phyloP scores from a whole-genome alignment of 306 rosid genomes.

The Vigna radiata region DNA sequence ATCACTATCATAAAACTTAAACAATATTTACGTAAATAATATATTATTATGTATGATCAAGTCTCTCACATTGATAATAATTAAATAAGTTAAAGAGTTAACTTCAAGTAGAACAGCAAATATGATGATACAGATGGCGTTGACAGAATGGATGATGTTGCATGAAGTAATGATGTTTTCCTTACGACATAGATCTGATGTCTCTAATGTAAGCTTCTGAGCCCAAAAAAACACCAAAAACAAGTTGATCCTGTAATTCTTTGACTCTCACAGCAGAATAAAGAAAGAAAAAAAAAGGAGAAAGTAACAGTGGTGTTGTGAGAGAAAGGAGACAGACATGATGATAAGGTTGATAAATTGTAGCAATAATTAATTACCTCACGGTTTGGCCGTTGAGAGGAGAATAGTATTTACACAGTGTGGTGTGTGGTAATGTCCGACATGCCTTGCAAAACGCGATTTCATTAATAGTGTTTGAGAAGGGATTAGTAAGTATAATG shows the following conservation, averaged over 20 bases:
- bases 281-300: not conserved
- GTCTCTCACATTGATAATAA: no score
- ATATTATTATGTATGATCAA: no score
- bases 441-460: conserved; percentile 33
- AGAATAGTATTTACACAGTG: conserved; percentile 37
- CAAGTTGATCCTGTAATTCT: not conserved
- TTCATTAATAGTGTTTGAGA: not conserved
- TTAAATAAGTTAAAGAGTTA: no score
- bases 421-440: conserved; percentile 40
- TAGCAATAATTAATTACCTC: conserved; percentile 9
- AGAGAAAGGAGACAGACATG: no score
- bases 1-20: no score
- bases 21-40: no score
- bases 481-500: not conserved
- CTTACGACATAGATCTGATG: conserved; percentile 10
- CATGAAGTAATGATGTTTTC: conserved; percentile 6
- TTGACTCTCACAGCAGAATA: not conserved
- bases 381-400: not conserved
- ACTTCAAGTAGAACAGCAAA: no score
- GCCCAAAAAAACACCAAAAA: not conserved
- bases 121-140: not conserved
- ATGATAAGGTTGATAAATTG: not conserved
- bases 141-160: not conserved
- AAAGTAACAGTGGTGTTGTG: not conserved
- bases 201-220: conserved; percentile 1